phyloP scores from a whole-genome alignment of 768 basidiomycete species.

The Gymnopilus dilepis region DNA sequence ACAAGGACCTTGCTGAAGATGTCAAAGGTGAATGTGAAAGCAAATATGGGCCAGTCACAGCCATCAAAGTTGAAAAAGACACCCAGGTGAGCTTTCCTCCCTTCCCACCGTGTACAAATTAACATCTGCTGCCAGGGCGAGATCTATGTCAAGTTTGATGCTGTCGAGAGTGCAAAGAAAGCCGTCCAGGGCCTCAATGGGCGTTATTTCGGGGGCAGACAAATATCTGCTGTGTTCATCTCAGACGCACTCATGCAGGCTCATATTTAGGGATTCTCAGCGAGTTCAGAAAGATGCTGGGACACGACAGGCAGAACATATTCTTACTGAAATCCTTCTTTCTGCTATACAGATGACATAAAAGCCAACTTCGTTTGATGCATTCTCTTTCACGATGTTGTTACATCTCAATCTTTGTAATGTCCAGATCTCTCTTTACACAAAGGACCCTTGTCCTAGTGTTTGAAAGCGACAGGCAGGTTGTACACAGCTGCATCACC shows the following conservation, averaged over 20 bases:
- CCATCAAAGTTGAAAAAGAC: conserved; percentile 93
- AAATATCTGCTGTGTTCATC: conserved; percentile 86
- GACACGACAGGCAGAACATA: conserved; percentile 18
- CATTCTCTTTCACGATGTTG: conserved; percentile 35
- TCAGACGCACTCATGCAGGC: conserved; percentile 95
- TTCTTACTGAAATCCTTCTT: conserved; percentile 40
- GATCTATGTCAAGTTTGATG: conserved; percentile 92
- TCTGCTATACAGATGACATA: conserved; percentile 30
- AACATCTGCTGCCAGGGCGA: conserved; percentile 69
- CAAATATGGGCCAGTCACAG: conserved; percentile 87
- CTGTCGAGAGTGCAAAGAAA: conserved; percentile 78
- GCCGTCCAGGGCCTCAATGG: conserved; percentile 92
- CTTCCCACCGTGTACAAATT: conserved; percentile 9
- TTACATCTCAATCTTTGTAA: conserved; percentile 32
- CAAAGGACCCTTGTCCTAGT: conserved; percentile 18
- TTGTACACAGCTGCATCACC: conserved; percentile 39
- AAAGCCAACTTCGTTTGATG: conserved; percentile 37
- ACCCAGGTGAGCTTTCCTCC: conserved; percentile 65
- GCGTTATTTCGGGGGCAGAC: conserved; percentile 95
- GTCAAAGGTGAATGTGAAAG: conserved; percentile 92
- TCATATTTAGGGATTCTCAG: conserved; percentile 61
- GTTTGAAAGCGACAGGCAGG: conserved; percentile 44
- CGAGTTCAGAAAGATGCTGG: conserved; percentile 17
- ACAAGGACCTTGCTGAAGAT: conserved; percentile 94
- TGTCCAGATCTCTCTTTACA: conserved; percentile 28